phyloP scores from a whole-genome alignment of 2,329 filamentous ascomycete genomes.

The Clathrospora elynae region DNA sequence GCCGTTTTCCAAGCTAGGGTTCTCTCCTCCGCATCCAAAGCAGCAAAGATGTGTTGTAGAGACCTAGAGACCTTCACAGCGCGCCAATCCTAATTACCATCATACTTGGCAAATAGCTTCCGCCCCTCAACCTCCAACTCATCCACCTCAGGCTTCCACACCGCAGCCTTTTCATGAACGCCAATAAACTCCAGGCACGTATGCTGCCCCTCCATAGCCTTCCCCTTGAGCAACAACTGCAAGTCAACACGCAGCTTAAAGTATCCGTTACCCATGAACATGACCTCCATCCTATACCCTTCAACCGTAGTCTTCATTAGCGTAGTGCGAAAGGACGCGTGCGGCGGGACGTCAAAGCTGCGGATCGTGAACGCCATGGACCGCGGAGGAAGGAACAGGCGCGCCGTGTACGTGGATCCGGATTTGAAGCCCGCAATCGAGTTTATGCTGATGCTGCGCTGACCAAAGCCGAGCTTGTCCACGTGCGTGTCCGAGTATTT shows the following conservation, averaged over 20 bases:
- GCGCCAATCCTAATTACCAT: too few species aligned
- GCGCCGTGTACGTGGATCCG: slow-evolving; percentile 28
- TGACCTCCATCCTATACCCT: slow-evolving; percentile 32
- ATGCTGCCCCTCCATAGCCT: slow-evolving; percentile 7
- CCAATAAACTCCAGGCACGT: slow-evolving; percentile 32
- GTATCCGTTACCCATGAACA: slow-evolving; percentile 41
- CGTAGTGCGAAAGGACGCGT: slow-evolving; percentile 34
- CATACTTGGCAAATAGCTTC: slow-evolving; percentile 27
- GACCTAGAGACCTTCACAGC: too few species aligned
- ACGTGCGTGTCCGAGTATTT: slow-evolving; percentile 30
- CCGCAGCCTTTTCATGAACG: slow-evolving; percentile 18
- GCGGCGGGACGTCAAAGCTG: slow-evolving; percentile 30
- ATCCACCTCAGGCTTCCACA: slow-evolving; percentile 13
- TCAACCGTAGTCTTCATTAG: slow-evolving; percentile 28
- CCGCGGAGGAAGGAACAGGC: slow-evolving; percentile 37
- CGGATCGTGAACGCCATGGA: slow-evolving; percentile 26
- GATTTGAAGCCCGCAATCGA: slow-evolving; percentile 21
- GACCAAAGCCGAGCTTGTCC: slow-evolving; percentile 37
- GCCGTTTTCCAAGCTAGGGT: too few species aligned
- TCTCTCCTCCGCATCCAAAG: too few species aligned
- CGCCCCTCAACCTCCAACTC: slow-evolving; percentile 25
- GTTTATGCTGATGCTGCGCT: slow-evolving; percentile 32
- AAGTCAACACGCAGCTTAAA: slow-evolving; percentile 34
- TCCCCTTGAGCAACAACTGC: slow-evolving; percentile 35
- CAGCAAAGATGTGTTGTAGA: too few species aligned